Percentiles rank a stretch among this genome's conserved stretches.
Conservation (phyloP, 768 basidiomycete species). For the Lactarius trivialis region DNA sequence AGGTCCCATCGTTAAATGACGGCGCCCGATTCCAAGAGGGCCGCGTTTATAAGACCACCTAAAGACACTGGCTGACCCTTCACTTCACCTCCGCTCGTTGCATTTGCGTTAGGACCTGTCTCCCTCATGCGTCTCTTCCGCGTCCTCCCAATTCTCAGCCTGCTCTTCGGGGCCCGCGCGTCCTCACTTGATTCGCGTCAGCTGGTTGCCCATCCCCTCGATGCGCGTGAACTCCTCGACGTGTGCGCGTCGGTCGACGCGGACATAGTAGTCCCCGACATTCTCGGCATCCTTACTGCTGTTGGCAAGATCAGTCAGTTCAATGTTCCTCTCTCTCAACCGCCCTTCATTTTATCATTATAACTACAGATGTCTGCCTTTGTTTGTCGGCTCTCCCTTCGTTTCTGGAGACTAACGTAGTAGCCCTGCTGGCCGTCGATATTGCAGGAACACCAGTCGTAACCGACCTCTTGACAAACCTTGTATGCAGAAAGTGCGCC, state of each 20-base stretch:
- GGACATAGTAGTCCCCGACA: conserved; percentile 28
- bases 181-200: conserved; percentile 6
- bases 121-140: conserved; percentile 15
- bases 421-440: conserved; percentile 28
- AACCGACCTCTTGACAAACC: conserved; percentile 28
- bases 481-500: conserved; percentile 31
- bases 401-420: conserved; percentile 31
- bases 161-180: conserved; percentile 11
- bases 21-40: not conserved
- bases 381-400: conserved; percentile 36
- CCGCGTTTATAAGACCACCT: not conserved
- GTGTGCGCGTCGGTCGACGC: conserved; percentile 36
- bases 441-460: conserved; percentile 31
- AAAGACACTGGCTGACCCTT: not conserved
- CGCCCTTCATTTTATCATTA: not conserved
- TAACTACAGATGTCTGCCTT: conserved; percentile 35
- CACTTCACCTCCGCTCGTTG: not conserved
- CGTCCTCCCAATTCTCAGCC: not conserved
- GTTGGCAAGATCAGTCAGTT: conserved; percentile 30
- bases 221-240: conserved; percentile 29
- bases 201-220: conserved; percentile 3
- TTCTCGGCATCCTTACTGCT: conserved; percentile 25
- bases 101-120: not conserved
- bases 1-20: not conserved
- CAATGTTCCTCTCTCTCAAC: not conserved